phyloP scores from a whole-genome alignment of 345 rosid species.

The Murraya koenigii region DNA sequence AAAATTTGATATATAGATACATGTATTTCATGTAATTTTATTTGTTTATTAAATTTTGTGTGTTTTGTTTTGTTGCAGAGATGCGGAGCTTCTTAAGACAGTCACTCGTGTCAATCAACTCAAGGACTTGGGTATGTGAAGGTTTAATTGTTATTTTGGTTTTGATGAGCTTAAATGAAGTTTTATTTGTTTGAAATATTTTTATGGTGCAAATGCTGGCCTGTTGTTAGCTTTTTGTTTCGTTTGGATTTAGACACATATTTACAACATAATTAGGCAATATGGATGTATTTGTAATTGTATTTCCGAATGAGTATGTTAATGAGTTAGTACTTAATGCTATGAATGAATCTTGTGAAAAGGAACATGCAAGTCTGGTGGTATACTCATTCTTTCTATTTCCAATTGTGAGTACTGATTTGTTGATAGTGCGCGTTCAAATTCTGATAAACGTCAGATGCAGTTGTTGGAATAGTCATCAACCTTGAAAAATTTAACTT shows the following conservation, averaged over 20 bases:
- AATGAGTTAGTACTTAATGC: not conserved
- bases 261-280: not conserved
- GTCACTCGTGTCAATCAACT: constrained; percentile 77
- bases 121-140: constrained; percentile 67
- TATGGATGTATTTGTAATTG: not conserved
- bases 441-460: not conserved
- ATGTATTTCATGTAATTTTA: not conserved
- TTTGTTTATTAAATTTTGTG: not conserved
- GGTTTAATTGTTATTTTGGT: not conserved
- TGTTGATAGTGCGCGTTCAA: not conserved
- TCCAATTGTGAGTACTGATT: not conserved
- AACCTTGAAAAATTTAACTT: not conserved
- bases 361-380: not conserved
- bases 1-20: not conserved
- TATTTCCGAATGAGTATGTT: not conserved
- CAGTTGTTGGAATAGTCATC: not conserved
- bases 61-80: constrained; percentile 39
- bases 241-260: too few species aligned
- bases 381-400: too few species aligned
- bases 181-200: not conserved
- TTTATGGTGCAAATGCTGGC: not conserved
- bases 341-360: not conserved
- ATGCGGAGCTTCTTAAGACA: constrained; percentile 76
- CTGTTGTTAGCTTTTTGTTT: not conserved
- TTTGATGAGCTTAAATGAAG: not conserved